Evolutionary conservation across 1,139 yeast genomes (phyloP).

Genomic region (Taphrina wiesneri): DNA sequence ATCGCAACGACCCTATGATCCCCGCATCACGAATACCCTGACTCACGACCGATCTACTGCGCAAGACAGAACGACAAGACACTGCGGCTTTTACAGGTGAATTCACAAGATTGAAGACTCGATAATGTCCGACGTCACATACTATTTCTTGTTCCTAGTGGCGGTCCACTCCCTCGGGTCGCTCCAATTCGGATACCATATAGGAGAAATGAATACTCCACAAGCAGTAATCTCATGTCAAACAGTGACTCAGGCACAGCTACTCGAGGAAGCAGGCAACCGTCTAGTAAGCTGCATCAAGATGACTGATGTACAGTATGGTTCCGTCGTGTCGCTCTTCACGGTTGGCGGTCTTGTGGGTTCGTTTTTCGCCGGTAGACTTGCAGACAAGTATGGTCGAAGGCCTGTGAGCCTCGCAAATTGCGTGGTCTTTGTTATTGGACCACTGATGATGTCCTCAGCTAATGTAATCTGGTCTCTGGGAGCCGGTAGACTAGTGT

Average conservation of each 20-base stretch:
- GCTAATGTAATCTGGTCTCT: conserved; percentile 53
- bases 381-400: conserved; percentile 73
- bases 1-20: no score
- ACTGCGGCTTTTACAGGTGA: no score
- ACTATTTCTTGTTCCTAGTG: conserved; percentile 7
- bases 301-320: conserved; percentile 65
- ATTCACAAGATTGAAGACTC: no score
- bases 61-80: no score
- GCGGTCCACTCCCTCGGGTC: conserved; percentile 39
- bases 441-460: conserved; percentile 63
- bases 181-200: conserved; percentile 27
- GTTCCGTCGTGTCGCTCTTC: conserved; percentile 78
- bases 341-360: conserved; percentile 85
- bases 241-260: not conserved
- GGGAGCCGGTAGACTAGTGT: conserved; percentile 68
- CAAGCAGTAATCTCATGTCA: conserved; percentile 24
- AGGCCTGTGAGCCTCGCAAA: conserved; percentile 59
- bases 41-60: no score
- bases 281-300: conserved; percentile 54
- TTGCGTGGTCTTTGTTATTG: conserved; percentile 60
- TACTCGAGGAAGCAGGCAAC: not conserved
- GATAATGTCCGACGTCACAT: conserved; percentile 20
- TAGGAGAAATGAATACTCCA: conserved; percentile 32
- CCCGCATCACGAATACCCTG: no score
- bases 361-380: conserved; percentile 66